Conservation (phyloP, 2,329 filamentous ascomycete species). For the Talaromyces sp. region DNA sequence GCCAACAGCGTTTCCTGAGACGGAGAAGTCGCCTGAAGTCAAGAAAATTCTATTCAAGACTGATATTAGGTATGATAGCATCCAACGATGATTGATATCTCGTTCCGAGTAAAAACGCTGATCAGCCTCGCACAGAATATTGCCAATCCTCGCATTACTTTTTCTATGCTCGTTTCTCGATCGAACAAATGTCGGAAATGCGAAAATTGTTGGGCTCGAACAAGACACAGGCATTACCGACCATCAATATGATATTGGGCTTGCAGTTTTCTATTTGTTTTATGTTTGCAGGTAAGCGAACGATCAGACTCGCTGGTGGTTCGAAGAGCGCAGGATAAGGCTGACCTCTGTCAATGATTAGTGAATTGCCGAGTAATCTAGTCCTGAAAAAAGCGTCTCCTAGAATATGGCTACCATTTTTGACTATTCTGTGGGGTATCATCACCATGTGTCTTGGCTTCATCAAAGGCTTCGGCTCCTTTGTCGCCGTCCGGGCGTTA, state of each 20-base stretch:
- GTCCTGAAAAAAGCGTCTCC: conserved; percentile 61
- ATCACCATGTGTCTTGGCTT: conserved; percentile 47
- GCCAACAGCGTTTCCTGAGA: conserved; percentile 20
- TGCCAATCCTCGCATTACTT: conserved; percentile 61
- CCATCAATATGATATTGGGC: conserved; percentile 61
- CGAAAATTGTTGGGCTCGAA: conserved; percentile 62
- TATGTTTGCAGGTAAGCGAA: conserved; percentile 53
- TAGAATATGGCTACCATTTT: conserved; percentile 57
- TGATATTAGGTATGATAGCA: conserved; percentile 45
- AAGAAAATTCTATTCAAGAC: conserved; percentile 51
- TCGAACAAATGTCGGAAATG: conserved; percentile 71
- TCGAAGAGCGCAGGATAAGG: not conserved
- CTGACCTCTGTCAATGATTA: conserved; percentile 23
- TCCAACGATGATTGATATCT: not conserved
- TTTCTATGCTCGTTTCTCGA: conserved; percentile 66
- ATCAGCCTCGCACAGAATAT: conserved; percentile 45
- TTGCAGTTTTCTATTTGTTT: conserved; percentile 61
- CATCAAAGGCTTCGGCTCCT: conserved; percentile 47
- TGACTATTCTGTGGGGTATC: conserved; percentile 57
- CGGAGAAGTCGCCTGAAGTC: conserved; percentile 30
- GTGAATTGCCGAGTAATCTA: conserved; percentile 63
- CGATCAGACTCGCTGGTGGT: too few species aligned
- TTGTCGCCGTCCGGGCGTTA: conserved; percentile 59
- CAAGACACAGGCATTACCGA: conserved; percentile 56
- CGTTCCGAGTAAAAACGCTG: not conserved